Base-by-base conservation (phyloP, 176 grass and related monocot genomes). In the Musa beccarii region DNA sequence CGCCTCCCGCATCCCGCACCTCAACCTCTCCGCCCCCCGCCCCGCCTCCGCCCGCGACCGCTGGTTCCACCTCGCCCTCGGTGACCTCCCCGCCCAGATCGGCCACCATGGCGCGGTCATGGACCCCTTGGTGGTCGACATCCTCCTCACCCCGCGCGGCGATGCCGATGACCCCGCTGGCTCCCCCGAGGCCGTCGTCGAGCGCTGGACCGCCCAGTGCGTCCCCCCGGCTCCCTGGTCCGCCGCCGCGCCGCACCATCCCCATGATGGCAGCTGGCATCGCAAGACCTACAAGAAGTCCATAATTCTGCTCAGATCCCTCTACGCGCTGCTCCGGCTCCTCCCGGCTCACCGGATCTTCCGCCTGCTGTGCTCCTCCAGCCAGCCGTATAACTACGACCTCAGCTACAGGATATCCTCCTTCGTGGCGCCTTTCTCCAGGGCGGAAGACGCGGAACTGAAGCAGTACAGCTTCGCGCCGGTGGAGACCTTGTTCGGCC, bases 361-460 rank as follows among this genome's bases (percentile, higher is more conserved):
- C 80, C 86, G 85, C 57, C 81, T 87, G 82, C 78, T 98, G 54
- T 85, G 88, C 49, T 83, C 82, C 6, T 87, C 88, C 1, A 86
- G 85, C 73, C 82, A 89, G 19, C 83, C 95, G 8, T 94, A 98
- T 76, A 98, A 98, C 67, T 93, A 98, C 71, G 95, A 98, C 74
- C 79, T 98, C 75, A 82, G 64, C 53, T 88, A 94, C 82, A 80
- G 86, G 51, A 76, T 89, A 23, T 71, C 80, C 43, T 86, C 88
- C 72, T 93, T 89, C 73, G 86, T 80, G 16, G 86, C 67, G 78
- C 90, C 90, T 0, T 91, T 98, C 81, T 87, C 90, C 8, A 88
- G 88, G 26, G 71, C 19, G 51, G 73, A 98, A 66, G 90, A 91
- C 81, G 73, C 84, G 5, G 84, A 79, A 51, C 85, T 98, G 75